Conservation (phyloP, 176 grass and related monocot genomes). For the Musa itinerans region DNA sequence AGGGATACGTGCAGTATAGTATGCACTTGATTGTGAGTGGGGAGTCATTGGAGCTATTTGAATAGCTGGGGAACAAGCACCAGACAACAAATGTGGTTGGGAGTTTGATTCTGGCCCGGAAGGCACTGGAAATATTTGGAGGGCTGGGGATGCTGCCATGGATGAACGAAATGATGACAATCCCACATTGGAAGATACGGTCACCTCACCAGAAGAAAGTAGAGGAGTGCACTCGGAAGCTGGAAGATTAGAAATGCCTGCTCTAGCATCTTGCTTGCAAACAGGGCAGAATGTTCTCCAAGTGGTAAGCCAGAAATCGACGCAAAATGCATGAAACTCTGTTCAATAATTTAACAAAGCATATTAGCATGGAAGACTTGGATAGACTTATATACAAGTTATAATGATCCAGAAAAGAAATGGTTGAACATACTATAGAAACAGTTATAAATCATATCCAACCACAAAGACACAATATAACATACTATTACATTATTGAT, state of each 20-base stretch:
- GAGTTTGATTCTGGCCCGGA: neutral
- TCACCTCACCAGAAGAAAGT: conserved; percentile 35
- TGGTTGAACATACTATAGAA: neutral
- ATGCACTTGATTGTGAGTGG: conserved; percentile 21
- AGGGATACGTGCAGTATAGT: conserved; percentile 12
- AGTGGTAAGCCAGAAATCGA: conserved; percentile 83
- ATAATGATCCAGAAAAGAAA: neutral
- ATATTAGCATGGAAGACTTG: neutral
- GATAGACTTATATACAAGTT: neutral
- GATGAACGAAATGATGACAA: conserved; percentile 8
- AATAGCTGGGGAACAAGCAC: conserved; percentile 9
- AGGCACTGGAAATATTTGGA: conserved; percentile 4
- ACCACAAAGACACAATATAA: neutral
- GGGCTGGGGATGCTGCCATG: neutral
- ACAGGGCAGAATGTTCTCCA: conserved; percentile 96
- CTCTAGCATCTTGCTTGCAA: conserved; percentile 72
- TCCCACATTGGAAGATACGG: neutral
- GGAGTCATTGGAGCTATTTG: neutral
- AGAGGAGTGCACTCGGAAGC: conserved; percentile 67
- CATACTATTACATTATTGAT: no score
- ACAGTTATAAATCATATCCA: neutral
- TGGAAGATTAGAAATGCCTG: conserved; percentile 35
- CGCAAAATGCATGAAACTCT: conserved; percentile 83
- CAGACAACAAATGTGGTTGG: conserved; percentile 30
- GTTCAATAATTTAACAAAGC: neutral